A percentile compares a stretch with the other conserved stretches of the same genome.
These are phyloP conservation scores for Termitomyces sp. DNA, from an alignment of 768 basidiomycete species.

Conservation along the genomic window DNA sequence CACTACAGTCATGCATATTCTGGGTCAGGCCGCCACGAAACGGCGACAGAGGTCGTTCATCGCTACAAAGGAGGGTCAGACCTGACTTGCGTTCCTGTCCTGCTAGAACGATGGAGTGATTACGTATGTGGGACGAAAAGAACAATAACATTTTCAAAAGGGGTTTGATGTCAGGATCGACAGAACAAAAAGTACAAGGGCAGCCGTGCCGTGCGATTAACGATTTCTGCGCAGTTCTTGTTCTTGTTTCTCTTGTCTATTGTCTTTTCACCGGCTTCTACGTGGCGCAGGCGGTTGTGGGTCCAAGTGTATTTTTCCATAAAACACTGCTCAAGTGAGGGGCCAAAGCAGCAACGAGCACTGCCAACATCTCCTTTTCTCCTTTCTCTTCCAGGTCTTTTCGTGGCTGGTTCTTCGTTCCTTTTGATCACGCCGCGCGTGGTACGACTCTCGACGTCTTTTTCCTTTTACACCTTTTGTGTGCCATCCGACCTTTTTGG, in stretches of 20 bases:
- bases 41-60: neutral
- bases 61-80: neutral
- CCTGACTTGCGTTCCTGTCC: neutral
- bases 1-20: neutral
- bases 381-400: constrained; percentile 10
- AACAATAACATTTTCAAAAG: constrained; percentile 13
- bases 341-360: constrained; percentile 14
- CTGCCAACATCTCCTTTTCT: constrained; percentile 11
- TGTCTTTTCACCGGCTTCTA: constrained; percentile 14
- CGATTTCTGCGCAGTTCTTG: constrained; percentile 5
- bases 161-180: constrained; percentile 1
- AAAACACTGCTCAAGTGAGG: constrained; percentile 10
- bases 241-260: constrained; percentile 15
- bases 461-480: constrained; percentile 2
- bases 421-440: constrained; percentile 26
- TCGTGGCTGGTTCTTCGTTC: constrained; percentile 8
- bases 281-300: constrained; percentile 21
- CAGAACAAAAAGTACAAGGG: constrained; percentile 14
- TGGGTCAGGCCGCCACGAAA: neutral
- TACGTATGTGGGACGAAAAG: neutral
- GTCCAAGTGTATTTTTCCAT: constrained; percentile 19
- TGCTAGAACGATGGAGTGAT: neutral
- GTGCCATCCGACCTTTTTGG: neutral
- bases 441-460: constrained; percentile 17
- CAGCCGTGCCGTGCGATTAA: neutral